Evolutionary conservation across 148 eudicot genomes (phyloP).

Genomic region (Euryodendron excelsum): DNA sequence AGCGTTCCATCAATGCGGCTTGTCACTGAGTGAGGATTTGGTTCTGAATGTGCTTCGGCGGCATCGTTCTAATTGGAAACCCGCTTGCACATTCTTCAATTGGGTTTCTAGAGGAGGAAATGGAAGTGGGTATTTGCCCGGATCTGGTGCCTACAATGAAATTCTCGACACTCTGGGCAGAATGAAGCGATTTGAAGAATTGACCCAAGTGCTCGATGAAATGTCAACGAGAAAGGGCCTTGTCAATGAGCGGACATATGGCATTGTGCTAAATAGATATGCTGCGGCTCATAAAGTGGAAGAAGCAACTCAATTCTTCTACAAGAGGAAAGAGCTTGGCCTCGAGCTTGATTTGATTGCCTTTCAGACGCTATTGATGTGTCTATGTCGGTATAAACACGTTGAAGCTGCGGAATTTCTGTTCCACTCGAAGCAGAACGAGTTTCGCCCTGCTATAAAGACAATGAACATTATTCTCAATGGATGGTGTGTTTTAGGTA

Average conservation of each 20-base stretch:
- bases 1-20: constrained; percentile 33
- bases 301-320: constrained; percentile 52
- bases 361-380: constrained; percentile 63
- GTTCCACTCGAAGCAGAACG: constrained; percentile 50
- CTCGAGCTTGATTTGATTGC: constrained; percentile 53
- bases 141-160: constrained; percentile 51
- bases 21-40: constrained; percentile 42
- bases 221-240: constrained; percentile 52
- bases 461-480: constrained; percentile 78
- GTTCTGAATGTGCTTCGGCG: constrained; percentile 61
- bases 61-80: constrained; percentile 65
- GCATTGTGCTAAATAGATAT: constrained; percentile 56
- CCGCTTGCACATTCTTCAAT: constrained; percentile 61
- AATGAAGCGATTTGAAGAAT: constrained; percentile 55
- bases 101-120: constrained; percentile 42
- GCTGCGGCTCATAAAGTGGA: constrained; percentile 72
- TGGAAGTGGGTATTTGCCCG: constrained; percentile 43
- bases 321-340: constrained; percentile 59
- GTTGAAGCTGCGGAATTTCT: constrained; percentile 73
- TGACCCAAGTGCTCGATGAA: constrained; percentile 61
- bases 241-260: constrained; percentile 60
- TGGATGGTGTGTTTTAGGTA: constrained; percentile 81
- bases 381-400: constrained; percentile 69
- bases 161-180: constrained; percentile 66
- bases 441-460: constrained; percentile 53